phyloP scores from a whole-genome alignment of 2,329 filamentous ascomycete genomes.

The Macroventuria anomochaeta region DNA sequence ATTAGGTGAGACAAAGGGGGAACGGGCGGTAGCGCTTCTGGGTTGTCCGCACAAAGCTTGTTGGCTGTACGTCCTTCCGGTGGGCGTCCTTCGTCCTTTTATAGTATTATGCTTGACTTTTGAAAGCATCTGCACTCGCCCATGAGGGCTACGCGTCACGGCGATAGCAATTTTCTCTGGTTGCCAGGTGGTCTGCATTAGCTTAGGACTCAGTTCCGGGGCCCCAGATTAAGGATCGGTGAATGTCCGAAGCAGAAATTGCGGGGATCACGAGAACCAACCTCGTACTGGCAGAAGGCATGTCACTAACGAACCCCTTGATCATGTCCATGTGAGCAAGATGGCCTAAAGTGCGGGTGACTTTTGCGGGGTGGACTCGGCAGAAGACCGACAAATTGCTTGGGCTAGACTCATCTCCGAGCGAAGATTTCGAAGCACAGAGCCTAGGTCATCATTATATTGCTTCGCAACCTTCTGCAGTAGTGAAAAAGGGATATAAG shows the following conservation, averaged over 20 bases:
- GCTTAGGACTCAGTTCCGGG: constrained; percentile 1
- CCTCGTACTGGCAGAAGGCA: not conserved
- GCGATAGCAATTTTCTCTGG: not conserved
- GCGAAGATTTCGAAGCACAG: not conserved
- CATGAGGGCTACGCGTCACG: not conserved
- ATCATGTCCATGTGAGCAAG: not conserved
- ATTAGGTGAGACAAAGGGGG: not conserved
- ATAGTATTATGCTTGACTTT: not conserved
- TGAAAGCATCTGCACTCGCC: not conserved
- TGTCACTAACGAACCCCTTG: not conserved
- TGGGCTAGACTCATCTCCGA: not conserved
- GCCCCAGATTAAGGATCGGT: constrained; percentile 8
- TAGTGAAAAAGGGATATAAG: not conserved
- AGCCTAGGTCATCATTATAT: not conserved
- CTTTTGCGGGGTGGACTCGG: constrained; percentile 6
- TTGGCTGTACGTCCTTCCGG: not conserved
- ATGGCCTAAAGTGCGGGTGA: not conserved
- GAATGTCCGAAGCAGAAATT: not conserved
- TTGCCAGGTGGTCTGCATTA: not conserved
- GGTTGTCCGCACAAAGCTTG: not conserved
- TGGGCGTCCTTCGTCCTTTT: not conserved
- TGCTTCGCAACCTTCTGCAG: not conserved
- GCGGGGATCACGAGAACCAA: not conserved
- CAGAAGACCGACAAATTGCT: constrained; percentile 6
- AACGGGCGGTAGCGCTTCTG: not conserved